Evolutionary conservation across 306 rosid species (phyloP), one percentile per base, ranked within the genome.

Genomic region (Cicer arietinum): DNA sequence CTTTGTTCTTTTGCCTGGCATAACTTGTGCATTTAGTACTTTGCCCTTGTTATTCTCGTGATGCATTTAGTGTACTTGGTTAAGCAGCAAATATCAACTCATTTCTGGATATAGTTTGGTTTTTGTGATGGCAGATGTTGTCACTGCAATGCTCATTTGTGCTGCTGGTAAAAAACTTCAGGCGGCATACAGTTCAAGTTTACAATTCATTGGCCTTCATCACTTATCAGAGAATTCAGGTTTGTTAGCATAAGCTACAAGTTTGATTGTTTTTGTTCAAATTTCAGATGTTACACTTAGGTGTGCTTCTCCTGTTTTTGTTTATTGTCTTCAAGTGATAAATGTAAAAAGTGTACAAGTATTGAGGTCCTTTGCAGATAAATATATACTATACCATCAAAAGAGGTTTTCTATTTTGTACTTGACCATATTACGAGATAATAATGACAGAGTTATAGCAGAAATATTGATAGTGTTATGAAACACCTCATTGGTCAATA

Each of bases 51-150:
- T 52, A 39, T 65, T 60, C 14, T 42, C 18, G 45, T 50, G 39
- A 37, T 53, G 41, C 52, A 25, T 47, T 16, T n/a, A 30, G 67
- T 37, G 10, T 44, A 44, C 40, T 44, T 66, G 30, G 50, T 71
- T 79, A 43, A 77, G 82, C 63, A 65, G 84, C 84, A 75, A 80
- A 81, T 88, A 64, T 79, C 82, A 75, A 79, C 85, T 70, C 79
- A 80, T 83, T 82, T 71, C 82, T 79, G 92, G 88, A 84, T 89
- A 80, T 89, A 91, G 97, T 80, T 82, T 93, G 82, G 91, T 86
- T 75, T 84, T 88, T 79, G 89, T 91, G 87, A 81, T 86, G 85
- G 97, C 96, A 91, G 97, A 89, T 89, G 59, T 89, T 80, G 42
- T 85, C 70, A 84, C 54, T 82, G 92, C 97, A 12, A 66, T 89